phyloP scores from a whole-genome alignment of 2,329 filamentous ascomycete genomes.

The Ophiostoma australiae region DNA sequence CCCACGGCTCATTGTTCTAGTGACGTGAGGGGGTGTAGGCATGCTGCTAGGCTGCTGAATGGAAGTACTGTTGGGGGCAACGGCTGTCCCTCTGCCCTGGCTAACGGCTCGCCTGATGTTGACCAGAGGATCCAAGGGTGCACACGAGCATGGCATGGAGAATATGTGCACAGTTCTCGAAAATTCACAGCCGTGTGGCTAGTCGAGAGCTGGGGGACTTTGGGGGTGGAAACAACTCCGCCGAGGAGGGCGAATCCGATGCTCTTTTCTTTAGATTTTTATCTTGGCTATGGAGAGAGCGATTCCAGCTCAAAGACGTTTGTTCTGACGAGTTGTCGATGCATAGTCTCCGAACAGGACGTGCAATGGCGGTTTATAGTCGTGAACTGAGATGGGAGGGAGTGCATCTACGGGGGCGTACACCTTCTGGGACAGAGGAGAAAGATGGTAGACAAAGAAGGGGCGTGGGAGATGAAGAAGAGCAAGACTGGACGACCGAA shows the following conservation, averaged over 20 bases:
- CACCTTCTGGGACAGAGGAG: background rate
- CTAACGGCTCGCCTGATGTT: background rate
- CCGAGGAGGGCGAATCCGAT: background rate
- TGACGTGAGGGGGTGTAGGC: background rate
- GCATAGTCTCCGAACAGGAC: constrained; percentile 12
- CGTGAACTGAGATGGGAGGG: background rate
- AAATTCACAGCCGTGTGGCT: background rate
- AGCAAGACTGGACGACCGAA: background rate
- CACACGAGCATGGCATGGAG: background rate
- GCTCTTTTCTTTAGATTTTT: background rate
- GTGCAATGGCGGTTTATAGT: background rate
- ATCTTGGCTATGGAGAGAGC: background rate
- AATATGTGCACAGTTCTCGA: background rate
- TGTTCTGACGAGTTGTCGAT: background rate
- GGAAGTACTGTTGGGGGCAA: background rate
- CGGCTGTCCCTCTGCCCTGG: background rate
- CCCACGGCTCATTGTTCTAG: background rate
- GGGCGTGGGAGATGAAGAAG: background rate
- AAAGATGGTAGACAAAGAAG: background rate
- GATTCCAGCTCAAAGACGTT: background rate
- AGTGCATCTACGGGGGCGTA: background rate
- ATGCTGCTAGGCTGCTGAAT: background rate
- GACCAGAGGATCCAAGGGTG: background rate
- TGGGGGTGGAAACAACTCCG: background rate
- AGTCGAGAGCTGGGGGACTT: background rate